These are phyloP conservation scores for Aspergillus alliaceus DNA, from an alignment of 2,329 filamentous ascomycete species.

Conservation along the genomic window DNA sequence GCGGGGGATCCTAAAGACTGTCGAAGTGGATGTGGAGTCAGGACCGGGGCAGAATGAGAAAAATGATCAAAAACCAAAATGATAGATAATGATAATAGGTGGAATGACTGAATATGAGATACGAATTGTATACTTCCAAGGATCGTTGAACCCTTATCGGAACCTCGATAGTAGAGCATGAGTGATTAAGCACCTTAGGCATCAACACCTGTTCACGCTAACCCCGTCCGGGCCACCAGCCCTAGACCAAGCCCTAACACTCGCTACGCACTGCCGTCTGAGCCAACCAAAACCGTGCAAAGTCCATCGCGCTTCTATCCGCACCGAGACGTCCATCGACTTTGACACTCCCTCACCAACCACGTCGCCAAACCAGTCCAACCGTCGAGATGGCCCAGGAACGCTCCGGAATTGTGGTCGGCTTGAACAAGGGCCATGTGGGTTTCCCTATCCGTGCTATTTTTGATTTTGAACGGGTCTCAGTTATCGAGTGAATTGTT, in stretches of 20 bases:
- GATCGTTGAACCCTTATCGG: background rate
- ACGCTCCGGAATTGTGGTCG: conserved; percentile 57
- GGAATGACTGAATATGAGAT: too few species aligned
- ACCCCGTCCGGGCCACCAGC: conserved; percentile 24
- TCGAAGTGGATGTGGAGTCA: conserved; percentile 24
- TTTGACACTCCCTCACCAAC: conserved; percentile 27
- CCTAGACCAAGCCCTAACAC: conserved; percentile 39
- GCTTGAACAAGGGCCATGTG: conserved; percentile 68
- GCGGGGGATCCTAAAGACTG: conserved; percentile 20
- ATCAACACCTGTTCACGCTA: background rate
- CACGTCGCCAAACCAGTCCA: conserved; percentile 36
- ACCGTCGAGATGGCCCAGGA: conserved; percentile 52
- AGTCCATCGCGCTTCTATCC: conserved; percentile 24
- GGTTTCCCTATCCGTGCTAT: conserved; percentile 38
- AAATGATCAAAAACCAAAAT: background rate
- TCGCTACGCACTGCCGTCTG: conserved; percentile 36
- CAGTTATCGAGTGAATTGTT: conserved; percentile 12
- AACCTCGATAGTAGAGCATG: background rate
- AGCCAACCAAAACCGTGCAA: conserved; percentile 34
- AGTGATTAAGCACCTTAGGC: conserved; percentile 12
- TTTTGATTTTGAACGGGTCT: background rate
- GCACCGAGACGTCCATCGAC: conserved; percentile 25
- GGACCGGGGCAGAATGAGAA: conserved; percentile 11
- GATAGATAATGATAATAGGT: too few species aligned
- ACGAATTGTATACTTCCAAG: too few species aligned